These are phyloP conservation scores for Acanthamoeba castellanii DNA, from an alignment of 208 protist genomes.

Conservation along the genomic window DNA sequence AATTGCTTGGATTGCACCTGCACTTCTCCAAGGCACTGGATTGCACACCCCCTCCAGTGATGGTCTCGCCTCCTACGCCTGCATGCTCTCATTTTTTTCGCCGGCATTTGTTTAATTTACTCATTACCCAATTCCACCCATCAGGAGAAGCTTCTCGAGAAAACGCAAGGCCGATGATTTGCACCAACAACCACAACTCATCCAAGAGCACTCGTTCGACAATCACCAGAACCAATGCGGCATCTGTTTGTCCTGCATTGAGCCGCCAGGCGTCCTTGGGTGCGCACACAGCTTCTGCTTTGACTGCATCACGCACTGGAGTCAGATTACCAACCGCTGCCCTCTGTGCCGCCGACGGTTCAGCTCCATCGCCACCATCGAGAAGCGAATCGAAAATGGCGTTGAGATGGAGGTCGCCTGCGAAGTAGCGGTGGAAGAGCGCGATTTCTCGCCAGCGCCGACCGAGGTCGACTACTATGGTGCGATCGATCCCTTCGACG, in stretches of 20 bases:
- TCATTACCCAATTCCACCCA: too few species aligned
- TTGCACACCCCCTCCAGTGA: slow-evolving; percentile 30
- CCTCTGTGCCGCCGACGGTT: background rate
- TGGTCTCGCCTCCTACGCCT: background rate
- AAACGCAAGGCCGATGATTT: background rate
- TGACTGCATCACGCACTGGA: slow-evolving; percentile 21
- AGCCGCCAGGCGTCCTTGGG: background rate
- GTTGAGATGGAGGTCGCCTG: background rate
- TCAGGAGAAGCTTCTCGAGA: background rate
- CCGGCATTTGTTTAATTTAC: background rate
- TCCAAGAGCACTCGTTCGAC: too few species aligned
- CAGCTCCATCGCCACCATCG: slow-evolving; percentile 1
- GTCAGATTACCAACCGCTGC: background rate
- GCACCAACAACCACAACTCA: background rate
- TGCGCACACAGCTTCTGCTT: slow-evolving; percentile 26
- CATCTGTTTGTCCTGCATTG: background rate
- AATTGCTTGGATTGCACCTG: slow-evolving; percentile 35
- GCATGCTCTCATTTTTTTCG: background rate
- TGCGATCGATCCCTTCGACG: background rate
- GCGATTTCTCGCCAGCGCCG: background rate
- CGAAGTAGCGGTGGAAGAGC: background rate
- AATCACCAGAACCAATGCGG: background rate
- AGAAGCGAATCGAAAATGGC: background rate
- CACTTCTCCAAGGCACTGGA: slow-evolving; percentile 30
- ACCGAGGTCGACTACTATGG: background rate